Evolutionary conservation across 129 eudicot species (phyloP).

Genomic region (Flaveria sonorensis): DNA sequence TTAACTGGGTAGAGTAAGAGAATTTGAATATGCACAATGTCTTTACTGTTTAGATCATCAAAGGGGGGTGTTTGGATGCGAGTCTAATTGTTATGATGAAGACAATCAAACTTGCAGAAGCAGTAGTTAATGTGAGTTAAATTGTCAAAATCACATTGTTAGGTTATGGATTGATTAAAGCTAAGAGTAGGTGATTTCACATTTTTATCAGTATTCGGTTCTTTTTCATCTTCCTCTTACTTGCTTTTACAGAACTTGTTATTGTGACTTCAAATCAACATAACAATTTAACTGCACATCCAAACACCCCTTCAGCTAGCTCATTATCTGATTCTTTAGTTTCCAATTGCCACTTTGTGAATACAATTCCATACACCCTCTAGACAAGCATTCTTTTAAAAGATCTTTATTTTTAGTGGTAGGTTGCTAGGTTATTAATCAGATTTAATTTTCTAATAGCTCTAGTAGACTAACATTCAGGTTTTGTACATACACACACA

Average conservation of each 20-base stretch:
- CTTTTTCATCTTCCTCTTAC: background rate
- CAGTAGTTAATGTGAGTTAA: no score
- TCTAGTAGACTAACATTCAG: background rate
- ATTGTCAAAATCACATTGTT: background rate
- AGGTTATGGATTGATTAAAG: background rate
- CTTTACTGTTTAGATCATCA: no score
- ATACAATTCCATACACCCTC: no score
- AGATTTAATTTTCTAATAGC: no score
- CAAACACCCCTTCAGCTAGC: background rate
- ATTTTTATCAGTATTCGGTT: background rate
- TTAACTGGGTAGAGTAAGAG: no score
- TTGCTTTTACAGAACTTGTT: background rate
- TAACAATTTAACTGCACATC: background rate
- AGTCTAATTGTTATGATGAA: no score
- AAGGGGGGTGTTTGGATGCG: no score
- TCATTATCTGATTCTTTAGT: background rate
- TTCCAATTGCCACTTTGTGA: background rate
- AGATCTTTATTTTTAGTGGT: no score
- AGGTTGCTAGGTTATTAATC: no score
- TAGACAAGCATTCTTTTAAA: no score
- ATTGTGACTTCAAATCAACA: background rate
- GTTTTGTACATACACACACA: background rate
- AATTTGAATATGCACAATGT: no score
- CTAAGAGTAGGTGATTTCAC: background rate
- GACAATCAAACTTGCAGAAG: no score